Evolutionary conservation across 176 grass and related monocot genomes (phyloP).

Genomic region (Avena insularis): DNA sequence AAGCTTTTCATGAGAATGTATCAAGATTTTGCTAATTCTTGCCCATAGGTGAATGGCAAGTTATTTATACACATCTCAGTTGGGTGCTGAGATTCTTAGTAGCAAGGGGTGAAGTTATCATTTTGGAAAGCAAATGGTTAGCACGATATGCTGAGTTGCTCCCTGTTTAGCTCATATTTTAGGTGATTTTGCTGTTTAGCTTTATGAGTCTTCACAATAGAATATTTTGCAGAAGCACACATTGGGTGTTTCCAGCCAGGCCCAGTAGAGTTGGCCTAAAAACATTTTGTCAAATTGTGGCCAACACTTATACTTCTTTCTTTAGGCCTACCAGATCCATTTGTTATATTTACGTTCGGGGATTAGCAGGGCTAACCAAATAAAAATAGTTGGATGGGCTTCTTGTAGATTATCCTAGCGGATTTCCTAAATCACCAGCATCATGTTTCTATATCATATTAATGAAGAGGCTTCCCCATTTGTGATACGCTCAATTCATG

Average conservation of each 20-base stretch:
- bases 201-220: background rate
- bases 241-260: background rate
- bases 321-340: background rate
- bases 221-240: background rate
- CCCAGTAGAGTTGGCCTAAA: conserved; percentile 7
- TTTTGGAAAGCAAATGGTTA: background rate
- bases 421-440: background rate
- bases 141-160: background rate
- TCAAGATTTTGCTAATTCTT: conserved; percentile 4
- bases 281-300: background rate
- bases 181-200: conserved; percentile 1
- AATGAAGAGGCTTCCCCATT: background rate
- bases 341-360: background rate
- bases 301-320: background rate
- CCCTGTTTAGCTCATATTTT: background rate
- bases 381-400: background rate
- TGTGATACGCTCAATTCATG: background rate
- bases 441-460: background rate
- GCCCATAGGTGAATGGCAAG: background rate
- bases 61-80: background rate
- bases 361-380: background rate
- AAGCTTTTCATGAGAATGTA: conserved; percentile 2
- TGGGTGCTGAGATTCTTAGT: background rate
- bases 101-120: background rate
- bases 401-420: background rate